Evolutionary conservation across 306 rosid genomes (phyloP), one percentile per base, ranked within the genome.

Genomic region (Vigna radiata): DNA sequence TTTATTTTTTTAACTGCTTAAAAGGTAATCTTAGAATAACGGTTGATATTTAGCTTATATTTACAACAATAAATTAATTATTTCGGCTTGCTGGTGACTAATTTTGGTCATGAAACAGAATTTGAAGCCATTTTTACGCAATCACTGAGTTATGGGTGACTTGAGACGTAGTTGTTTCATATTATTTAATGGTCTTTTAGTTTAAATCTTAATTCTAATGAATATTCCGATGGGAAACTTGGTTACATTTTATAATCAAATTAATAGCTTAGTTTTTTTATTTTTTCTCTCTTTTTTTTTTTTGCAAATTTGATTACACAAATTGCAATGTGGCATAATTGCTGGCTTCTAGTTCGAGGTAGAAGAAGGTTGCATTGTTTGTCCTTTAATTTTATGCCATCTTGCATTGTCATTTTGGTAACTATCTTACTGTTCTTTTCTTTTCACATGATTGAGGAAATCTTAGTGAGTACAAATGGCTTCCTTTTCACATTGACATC

Each of bases 261-360:
- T 25, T 58, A 25, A 58, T 58, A 56, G 27, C 47, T 44, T 9
- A 27, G 46, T 7, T 39, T 29, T 60, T 31, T 16, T 19, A 2
- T 19, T 18, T 6, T 33, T 4, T 33, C 41, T 25, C 3, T 25
- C n/a, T 23, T 8, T 37, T 36, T 37, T 64, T 33, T 19, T 50
- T 5, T 16, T 12, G 8, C 18, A 59, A 27, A 25, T 13, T 65
- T 65, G 17, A 39, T 65, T 66, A 19, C 27, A 4, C 5, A 65
- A 19, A 41, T 65, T 18, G 52, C 70, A 66, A 41, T 8, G 44
- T 74, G 79, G 48, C 8, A 46, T 29, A 60, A n/a, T 60, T 37
- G 13, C 12, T 37, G 4, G 7, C 14, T 61, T 44, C 49, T 12
- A 44, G 16, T 44, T 61, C 16, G 67, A 14, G 46, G 68, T 33